Evolutionary conservation across 139 green algal genomes (phyloP).

Genomic region (Chlorella vulgaris): DNA sequence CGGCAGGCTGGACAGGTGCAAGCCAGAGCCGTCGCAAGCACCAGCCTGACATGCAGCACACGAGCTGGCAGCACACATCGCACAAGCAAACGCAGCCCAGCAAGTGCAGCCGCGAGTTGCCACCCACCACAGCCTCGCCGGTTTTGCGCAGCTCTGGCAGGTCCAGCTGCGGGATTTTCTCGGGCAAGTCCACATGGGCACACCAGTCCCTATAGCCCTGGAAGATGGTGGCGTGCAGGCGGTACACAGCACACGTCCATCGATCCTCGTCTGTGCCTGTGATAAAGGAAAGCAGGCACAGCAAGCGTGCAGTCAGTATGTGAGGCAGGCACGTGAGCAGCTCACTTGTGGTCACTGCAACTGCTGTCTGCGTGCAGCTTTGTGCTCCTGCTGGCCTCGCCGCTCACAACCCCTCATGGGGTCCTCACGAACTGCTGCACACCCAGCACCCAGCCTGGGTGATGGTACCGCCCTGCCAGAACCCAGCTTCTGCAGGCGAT

Average conservation of each 20-base stretch:
- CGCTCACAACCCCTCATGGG: too few relatives aligned
- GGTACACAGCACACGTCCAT: constrained; percentile 49
- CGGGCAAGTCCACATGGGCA: constrained; percentile 40
- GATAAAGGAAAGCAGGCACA: not conserved
- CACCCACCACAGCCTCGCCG: constrained; percentile 24
- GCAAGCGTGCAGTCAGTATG: constrained; percentile 30
- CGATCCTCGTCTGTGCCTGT: constrained; percentile 45
- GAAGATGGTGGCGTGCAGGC: constrained; percentile 72
- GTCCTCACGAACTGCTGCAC: too few relatives aligned
- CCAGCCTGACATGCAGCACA: too few relatives aligned
- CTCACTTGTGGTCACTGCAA: too few relatives aligned
- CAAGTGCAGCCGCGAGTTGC: not conserved
- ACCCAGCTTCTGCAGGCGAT: too few relatives aligned
- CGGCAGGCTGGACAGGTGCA: too few relatives aligned
- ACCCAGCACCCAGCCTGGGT: too few relatives aligned
- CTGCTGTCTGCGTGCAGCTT: too few relatives aligned
- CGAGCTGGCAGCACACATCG: not conserved
- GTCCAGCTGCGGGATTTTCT: constrained; percentile 25
- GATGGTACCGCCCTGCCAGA: too few relatives aligned
- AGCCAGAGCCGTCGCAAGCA: too few relatives aligned
- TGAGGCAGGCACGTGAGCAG: constrained; percentile 30
- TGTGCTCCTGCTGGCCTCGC: too few relatives aligned
- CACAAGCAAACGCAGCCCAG: not conserved
- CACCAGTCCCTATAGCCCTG: constrained; percentile 60
- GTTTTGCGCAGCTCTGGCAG: constrained; percentile 11